Percentiles rank a stretch among this genome's conserved stretches.
Conservation (phyloP, 148 eudicot species). For the Pouteria glomerata region DNA sequence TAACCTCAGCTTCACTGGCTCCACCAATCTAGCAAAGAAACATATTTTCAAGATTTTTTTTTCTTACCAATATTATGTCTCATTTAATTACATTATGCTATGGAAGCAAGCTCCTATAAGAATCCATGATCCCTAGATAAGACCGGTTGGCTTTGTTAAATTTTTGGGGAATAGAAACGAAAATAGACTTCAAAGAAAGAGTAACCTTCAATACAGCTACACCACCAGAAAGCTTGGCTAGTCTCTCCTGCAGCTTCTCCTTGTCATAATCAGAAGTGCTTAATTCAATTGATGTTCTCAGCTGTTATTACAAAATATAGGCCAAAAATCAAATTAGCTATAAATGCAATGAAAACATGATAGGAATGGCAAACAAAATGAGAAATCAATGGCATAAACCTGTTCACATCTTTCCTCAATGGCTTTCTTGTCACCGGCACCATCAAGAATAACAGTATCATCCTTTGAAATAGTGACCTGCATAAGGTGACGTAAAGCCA, state of each 20-base stretch:
- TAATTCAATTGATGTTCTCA: slow-evolving; percentile 58
- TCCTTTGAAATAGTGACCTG: slow-evolving; percentile 86
- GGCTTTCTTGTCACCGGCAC: slow-evolving; percentile 79
- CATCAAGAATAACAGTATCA: slow-evolving; percentile 79
- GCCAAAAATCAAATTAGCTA: too few species aligned
- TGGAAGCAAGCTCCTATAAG: too few species aligned
- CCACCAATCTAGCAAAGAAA: slow-evolving; percentile 65
- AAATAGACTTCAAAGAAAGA: too few species aligned
- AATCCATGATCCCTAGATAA: too few species aligned
- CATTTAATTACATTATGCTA: too few species aligned
- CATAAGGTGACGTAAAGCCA: too few species aligned
- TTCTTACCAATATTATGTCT: too few species aligned
- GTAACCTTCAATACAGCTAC: slow-evolving; percentile 93
- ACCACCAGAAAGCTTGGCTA: slow-evolving; percentile 76
- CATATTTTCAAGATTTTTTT: slow-evolving; percentile 8
- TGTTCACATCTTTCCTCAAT: slow-evolving; percentile 94
- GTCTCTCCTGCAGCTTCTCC: slow-evolving; percentile 84
- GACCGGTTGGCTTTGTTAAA: too few species aligned
- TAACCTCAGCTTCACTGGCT: slow-evolving; percentile 83
- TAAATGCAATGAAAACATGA: too few species aligned
- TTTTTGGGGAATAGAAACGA: too few species aligned
- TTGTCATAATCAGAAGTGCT: slow-evolving; percentile 82
- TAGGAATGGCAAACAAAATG: not conserved
- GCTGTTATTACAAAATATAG: slow-evolving; percentile 48
- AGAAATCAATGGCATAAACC: slow-evolving; percentile 35